A percentile compares a stretch with the other conserved stretches of the same genome.
These are phyloP conservation scores for Tolypocladium nubicola DNA, from an alignment of 2,329 filamentous ascomycete genomes.

Conservation along the genomic window DNA sequence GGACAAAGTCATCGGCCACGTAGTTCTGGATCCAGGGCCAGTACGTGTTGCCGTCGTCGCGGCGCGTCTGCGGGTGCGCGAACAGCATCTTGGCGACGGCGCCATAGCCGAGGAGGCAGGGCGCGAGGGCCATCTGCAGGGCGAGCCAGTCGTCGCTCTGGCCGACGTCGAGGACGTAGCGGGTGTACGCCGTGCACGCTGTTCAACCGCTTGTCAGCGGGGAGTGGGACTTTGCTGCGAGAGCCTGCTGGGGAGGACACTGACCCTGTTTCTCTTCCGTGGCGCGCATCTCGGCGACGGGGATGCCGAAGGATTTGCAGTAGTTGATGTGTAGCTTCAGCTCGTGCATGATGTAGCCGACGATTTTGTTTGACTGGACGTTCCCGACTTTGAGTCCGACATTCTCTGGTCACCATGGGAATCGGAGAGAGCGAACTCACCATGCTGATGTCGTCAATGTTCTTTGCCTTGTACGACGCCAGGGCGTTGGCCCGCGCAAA, in stretches of 20 bases:
- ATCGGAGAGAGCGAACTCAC: constrained; percentile 31
- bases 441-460: constrained; percentile 59
- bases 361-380: constrained; percentile 39
- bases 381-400: neutral
- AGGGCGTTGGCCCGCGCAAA: constrained; percentile 82
- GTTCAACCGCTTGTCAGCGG: neutral
- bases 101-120: constrained; percentile 84
- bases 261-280: constrained; percentile 66
- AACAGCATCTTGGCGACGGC: constrained; percentile 64
- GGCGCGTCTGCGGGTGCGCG: constrained; percentile 47
- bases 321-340: constrained; percentile 74
- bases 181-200: constrained; percentile 74
- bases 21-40: constrained; percentile 92
- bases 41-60: constrained; percentile 57
- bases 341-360: constrained; percentile 68
- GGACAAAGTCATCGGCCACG: constrained; percentile 64
- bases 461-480: constrained; percentile 73
- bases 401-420: neutral
- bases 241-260: constrained; percentile 1
- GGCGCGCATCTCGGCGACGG: constrained; percentile 58
- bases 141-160: constrained; percentile 81
- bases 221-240: neutral
- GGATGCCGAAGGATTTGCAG: constrained; percentile 71
- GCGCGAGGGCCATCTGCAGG: constrained; percentile 73
- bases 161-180: constrained; percentile 82